Conservation (phyloP, 2,329 filamentous ascomycete genomes). For the Fusarium austroafricanum region DNA sequence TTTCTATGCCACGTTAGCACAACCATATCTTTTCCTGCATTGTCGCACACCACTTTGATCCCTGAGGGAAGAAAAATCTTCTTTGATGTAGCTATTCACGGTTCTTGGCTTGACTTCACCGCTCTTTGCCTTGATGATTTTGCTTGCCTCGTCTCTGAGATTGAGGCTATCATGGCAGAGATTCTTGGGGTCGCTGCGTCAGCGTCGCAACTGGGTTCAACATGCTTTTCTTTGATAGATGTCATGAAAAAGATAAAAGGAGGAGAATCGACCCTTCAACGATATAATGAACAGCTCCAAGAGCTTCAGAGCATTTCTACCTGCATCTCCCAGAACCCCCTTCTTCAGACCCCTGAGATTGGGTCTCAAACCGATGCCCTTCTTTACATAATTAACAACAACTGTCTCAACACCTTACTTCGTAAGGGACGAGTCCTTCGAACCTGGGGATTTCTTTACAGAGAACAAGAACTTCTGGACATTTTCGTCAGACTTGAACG, state of each 20-base stretch:
- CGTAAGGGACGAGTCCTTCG: background rate
- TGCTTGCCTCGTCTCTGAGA: background rate
- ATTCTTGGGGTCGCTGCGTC: constrained; percentile 39
- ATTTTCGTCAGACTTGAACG: constrained; percentile 29
- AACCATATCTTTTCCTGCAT: constrained; percentile 23
- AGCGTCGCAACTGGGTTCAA: constrained; percentile 27
- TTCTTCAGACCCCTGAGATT: constrained; percentile 40
- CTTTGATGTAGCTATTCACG: constrained; percentile 5
- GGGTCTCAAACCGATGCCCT: constrained; percentile 23
- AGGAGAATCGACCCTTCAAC: constrained; percentile 15
- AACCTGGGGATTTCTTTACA: background rate
- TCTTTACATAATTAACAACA: constrained; percentile 25
- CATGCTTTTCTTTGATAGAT: constrained; percentile 34
- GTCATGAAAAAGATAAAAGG: constrained; percentile 43
- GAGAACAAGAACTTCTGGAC: constrained; percentile 32
- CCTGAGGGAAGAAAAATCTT: too few relatives aligned
- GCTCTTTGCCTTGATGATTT: constrained; percentile 13
- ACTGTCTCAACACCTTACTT: background rate
- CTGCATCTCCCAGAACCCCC: constrained; percentile 35
- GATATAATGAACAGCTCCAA: constrained; percentile 39
- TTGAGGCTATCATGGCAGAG: constrained; percentile 39
- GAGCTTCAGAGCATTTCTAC: constrained; percentile 35
- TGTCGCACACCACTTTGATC: constrained; percentile 5
- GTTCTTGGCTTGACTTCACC: constrained; percentile 6
- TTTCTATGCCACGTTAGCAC: constrained; percentile 32